Conservation (phyloP, 805 yeast genomes). For the Metschnikowia picachoensis region DNA sequence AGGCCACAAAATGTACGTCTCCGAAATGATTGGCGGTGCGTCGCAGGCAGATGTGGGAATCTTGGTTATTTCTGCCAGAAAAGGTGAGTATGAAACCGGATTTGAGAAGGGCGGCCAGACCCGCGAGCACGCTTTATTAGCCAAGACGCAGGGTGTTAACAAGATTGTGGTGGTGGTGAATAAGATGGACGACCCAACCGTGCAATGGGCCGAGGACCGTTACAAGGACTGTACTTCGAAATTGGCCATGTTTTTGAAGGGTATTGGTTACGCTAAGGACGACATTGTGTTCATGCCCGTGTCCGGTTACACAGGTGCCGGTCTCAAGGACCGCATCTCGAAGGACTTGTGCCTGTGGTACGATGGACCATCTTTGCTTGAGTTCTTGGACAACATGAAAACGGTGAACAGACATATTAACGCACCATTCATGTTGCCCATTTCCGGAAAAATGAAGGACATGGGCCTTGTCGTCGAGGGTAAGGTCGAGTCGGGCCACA, state of each 20-base stretch:
- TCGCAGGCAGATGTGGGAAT: conserved; percentile 99
- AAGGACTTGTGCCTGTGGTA: conserved; percentile 85
- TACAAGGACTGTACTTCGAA: conserved; percentile 92
- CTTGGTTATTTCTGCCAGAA: conserved; percentile 94
- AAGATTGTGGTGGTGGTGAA: conserved; percentile 89
- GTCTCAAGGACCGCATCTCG: conserved; percentile 81
- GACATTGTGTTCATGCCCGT: conserved; percentile 95
- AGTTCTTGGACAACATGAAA: conserved; percentile 79
- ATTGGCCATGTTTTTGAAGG: conserved; percentile 71
- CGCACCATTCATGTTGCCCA: conserved; percentile 97
- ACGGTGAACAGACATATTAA: conserved; percentile 80
- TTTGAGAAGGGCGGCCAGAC: conserved; percentile 99
- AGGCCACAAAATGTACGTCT: conserved; percentile 98
- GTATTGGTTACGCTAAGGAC: conserved; percentile 84
- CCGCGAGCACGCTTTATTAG: conserved; percentile 94
- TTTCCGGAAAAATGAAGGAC: conserved; percentile 92
- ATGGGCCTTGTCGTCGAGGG: conserved; percentile 98
- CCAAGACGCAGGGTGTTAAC: conserved; percentile 98
- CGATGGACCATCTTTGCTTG: conserved; percentile 85
- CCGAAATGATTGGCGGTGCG: conserved; percentile 99
- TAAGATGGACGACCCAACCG: conserved; percentile 99
- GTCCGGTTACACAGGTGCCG: conserved; percentile 96
- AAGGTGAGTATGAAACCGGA: conserved; percentile 99
- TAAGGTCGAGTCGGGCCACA: conserved; percentile 93
- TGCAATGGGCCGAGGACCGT: conserved; percentile 91